These are phyloP conservation scores for Tubosaeta brunneosetosa DNA, from an alignment of 768 basidiomycete species.

Conservation along the genomic window DNA sequence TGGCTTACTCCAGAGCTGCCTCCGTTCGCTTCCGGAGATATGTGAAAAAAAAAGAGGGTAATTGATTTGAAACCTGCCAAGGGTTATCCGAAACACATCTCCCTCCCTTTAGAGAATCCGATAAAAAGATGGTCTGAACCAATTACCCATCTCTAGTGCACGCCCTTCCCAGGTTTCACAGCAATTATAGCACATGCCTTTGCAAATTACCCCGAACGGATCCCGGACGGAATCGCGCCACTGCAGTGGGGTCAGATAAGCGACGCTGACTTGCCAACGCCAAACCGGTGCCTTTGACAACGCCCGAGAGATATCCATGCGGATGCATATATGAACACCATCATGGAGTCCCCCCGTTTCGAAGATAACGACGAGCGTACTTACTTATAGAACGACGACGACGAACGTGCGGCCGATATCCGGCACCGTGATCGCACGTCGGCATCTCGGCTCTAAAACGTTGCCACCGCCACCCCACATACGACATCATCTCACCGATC, in stretches of 20 bases:
- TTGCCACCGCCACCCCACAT: neutral
- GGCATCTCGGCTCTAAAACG: neutral
- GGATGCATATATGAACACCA: slow-evolving; percentile 1
- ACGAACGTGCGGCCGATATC: neutral
- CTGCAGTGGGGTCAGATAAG: slow-evolving; percentile 1
- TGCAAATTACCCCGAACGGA: slow-evolving; percentile 19
- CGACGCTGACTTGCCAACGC: slow-evolving; percentile 1
- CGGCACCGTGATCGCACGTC: neutral
- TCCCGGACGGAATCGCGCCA: neutral
- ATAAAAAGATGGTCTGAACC: slow-evolving; percentile 8
- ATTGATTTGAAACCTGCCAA: slow-evolving; percentile 15
- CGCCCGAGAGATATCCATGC: neutral
- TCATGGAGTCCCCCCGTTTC: neutral
- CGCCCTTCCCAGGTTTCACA: slow-evolving; percentile 10
- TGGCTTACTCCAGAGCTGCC: neutral
- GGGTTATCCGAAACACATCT: slow-evolving; percentile 16
- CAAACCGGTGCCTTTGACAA: slow-evolving; percentile 4
- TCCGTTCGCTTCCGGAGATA: slow-evolving; percentile 23
- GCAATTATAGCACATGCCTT: slow-evolving; percentile 1
- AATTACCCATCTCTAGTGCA: neutral
- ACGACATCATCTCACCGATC: neutral
- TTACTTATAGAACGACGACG: neutral
- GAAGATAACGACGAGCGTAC: neutral
- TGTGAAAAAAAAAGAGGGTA: slow-evolving; percentile 7
- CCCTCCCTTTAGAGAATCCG: neutral